Base-by-base conservation (phyloP, 805 yeast genomes). In the Grigorovia transvaalensis region DNA sequence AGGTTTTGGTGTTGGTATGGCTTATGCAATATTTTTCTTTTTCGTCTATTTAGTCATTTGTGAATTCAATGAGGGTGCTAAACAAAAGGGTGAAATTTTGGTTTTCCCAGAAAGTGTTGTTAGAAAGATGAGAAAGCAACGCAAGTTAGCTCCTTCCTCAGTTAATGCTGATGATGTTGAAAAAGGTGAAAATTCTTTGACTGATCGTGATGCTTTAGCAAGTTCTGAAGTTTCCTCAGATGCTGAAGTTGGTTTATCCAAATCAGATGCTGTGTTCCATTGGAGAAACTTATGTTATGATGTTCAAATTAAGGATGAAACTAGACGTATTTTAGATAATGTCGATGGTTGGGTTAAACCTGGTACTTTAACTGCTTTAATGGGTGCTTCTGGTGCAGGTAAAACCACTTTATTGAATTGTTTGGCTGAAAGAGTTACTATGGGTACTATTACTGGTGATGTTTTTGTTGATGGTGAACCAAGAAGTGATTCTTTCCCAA, bases 311-410 rank as follows among this genome's bases (percentile, higher is more conserved):
- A 80, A 82, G 61, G 68, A 69, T 44, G 86, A 79, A 56, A 73
- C 79, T 30, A 74, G 88, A 62, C 74, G 81, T 55, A 77, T 85
- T 56, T 69, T 85, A 62, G 72, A 74, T 54, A 75, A 78, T 54
- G 86, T 85, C 52, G 87, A 83, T 63, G 93, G 91, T 48, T 85
- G 87, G 85, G 89, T 85, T 45, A 82, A 83, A 62, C 90, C 90
- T 9, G 90, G 90, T 57, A 84, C 88, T 47, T 70, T 85, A 62
- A 85, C 91, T 50, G 93, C 93, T 4, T 68, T 81, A 49, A 80
- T 81, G 85, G 87, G 88, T 59, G 82, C 84, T 17, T 81, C 88
- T 44, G 89, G 89, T 71, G 89, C 90, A 54, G 90, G 90, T 74
- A 84, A 84, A 63, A 84, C 90, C 18, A 84, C 89, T 7, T 71